These are phyloP conservation scores for Ceratocystis ficicola DNA, from an alignment of 2,329 filamentous ascomycete genomes.

Conservation along the genomic window DNA sequence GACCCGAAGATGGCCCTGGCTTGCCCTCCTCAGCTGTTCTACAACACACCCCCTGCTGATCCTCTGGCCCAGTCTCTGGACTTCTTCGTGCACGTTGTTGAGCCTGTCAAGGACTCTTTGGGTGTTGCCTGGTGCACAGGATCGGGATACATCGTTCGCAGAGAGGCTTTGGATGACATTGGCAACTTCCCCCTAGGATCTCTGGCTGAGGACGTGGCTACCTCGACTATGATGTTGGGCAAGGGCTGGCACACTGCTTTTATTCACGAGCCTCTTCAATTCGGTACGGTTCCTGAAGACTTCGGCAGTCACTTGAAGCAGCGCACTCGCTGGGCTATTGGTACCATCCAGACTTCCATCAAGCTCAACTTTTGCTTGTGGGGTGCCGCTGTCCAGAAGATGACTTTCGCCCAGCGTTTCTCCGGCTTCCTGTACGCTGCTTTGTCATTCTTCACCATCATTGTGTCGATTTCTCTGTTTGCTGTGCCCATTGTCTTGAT, in stretches of 20 bases:
- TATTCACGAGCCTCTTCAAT: constrained; percentile 48
- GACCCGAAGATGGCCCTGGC: constrained; percentile 46
- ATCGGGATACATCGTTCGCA: constrained; percentile 48
- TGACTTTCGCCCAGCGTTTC: constrained; percentile 46
- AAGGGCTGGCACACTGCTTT: constrained; percentile 51
- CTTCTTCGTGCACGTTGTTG: constrained; percentile 44
- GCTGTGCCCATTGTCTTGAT: constrained; percentile 48
- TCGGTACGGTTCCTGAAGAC: constrained; percentile 46
- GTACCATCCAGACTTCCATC: constrained; percentile 46
- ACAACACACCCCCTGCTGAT: constrained; percentile 48
- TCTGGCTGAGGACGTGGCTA: constrained; percentile 48
- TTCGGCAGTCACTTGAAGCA: constrained; percentile 45
- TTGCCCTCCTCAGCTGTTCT: constrained; percentile 51
- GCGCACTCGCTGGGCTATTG: constrained; percentile 44
- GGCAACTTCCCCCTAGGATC: constrained; percentile 50
- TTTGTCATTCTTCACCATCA: constrained; percentile 44
- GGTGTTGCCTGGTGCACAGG: constrained; percentile 53
- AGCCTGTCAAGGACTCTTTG: constrained; percentile 39
- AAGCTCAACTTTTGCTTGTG: constrained; percentile 49
- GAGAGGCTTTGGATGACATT: constrained; percentile 47
- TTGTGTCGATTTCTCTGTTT: constrained; percentile 43
- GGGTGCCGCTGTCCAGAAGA: constrained; percentile 40
- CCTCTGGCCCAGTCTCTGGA: constrained; percentile 47
- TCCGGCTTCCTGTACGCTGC: constrained; percentile 47
- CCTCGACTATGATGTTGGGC: constrained; percentile 46